Percentiles rank a stretch among this genome's conserved stretches.
Conservation (phyloP, 148 eudicot genomes). For the Arctostaphylos glauca region DNA sequence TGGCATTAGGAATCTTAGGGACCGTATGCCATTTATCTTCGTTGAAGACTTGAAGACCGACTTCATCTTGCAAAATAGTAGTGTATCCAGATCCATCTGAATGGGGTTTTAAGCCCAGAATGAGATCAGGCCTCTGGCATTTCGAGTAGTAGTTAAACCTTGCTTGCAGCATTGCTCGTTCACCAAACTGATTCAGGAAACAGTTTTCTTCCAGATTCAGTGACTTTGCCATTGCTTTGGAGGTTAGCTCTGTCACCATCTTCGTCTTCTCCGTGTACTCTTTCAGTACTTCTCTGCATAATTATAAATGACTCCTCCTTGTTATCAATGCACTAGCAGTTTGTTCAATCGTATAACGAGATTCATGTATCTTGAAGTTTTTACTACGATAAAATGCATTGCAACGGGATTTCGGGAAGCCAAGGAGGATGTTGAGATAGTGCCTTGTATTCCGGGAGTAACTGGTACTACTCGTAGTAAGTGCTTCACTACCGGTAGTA, state of each 20-base stretch:
- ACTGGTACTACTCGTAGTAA: no score
- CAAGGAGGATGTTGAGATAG: no score
- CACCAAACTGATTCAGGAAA: slow-evolving; percentile 44
- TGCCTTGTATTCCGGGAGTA: no score
- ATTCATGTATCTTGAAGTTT: neutral
- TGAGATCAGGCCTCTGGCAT: slow-evolving; percentile 45
- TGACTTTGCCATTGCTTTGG: slow-evolving; percentile 42
- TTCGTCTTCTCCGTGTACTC: slow-evolving; percentile 33
- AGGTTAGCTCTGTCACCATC: slow-evolving; percentile 22
- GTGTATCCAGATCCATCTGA: slow-evolving; percentile 48
- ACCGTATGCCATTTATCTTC: slow-evolving; percentile 39
- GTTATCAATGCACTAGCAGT: neutral
- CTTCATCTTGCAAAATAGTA: slow-evolving; percentile 36
- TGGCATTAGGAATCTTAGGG: slow-evolving; percentile 31
- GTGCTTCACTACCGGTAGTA: no score
- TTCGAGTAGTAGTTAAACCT: slow-evolving; percentile 47
- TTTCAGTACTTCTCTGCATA: slow-evolving; percentile 28
- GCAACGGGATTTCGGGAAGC: no score
- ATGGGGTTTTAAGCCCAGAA: slow-evolving; percentile 52
- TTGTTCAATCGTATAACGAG: neutral
- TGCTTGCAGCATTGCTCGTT: slow-evolving; percentile 25
- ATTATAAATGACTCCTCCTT: neutral
- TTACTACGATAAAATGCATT: neutral
- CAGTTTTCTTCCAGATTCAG: slow-evolving; percentile 41
- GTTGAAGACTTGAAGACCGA: slow-evolving; percentile 37